phyloP scores from a whole-genome alignment of 768 basidiomycete species.

The Leccinum obscurum region DNA sequence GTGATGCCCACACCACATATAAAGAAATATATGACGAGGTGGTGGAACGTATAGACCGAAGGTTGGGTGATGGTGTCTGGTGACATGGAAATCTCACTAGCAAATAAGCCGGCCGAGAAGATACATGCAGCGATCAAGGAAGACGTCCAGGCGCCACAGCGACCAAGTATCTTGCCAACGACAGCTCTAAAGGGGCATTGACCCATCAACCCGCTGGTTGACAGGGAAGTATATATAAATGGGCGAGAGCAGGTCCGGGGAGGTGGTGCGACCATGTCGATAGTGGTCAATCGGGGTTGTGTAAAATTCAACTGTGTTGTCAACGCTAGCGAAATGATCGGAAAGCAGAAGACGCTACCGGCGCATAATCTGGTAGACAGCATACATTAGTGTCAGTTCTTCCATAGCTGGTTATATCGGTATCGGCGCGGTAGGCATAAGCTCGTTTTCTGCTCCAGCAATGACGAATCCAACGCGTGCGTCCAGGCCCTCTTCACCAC shows the following conservation, averaged over 20 bases:
- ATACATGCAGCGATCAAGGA: constrained; percentile 61
- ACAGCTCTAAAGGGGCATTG: constrained; percentile 77
- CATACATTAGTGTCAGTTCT: not conserved
- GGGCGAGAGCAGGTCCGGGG: not conserved
- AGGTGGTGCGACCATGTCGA: constrained; percentile 59
- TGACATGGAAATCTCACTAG: constrained; percentile 51
- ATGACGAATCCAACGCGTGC: no score
- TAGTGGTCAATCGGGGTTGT: constrained; percentile 77
- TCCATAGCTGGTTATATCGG: not conserved
- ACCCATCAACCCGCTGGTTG: constrained; percentile 70
- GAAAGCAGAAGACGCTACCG: constrained; percentile 80
- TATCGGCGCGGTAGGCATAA: no score
- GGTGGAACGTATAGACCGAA: constrained; percentile 47
- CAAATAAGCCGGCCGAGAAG: constrained; percentile 65
- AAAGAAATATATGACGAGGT: constrained; percentile 58
- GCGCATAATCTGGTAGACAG: constrained; percentile 56
- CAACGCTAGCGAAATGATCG: constrained; percentile 66
- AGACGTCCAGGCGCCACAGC: constrained; percentile 64
- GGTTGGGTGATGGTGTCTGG: constrained; percentile 39
- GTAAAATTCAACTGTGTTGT: constrained; percentile 59
- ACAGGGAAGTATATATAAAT: constrained; percentile 2
- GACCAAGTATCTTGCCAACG: constrained; percentile 68
- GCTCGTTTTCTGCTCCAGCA: no score
- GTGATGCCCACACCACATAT: constrained; percentile 68
- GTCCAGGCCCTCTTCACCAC: constrained; percentile 51